Evolutionary conservation across 2,329 filamentous ascomycete genomes (phyloP).

Genomic region (Falciphora oryzae): DNA sequence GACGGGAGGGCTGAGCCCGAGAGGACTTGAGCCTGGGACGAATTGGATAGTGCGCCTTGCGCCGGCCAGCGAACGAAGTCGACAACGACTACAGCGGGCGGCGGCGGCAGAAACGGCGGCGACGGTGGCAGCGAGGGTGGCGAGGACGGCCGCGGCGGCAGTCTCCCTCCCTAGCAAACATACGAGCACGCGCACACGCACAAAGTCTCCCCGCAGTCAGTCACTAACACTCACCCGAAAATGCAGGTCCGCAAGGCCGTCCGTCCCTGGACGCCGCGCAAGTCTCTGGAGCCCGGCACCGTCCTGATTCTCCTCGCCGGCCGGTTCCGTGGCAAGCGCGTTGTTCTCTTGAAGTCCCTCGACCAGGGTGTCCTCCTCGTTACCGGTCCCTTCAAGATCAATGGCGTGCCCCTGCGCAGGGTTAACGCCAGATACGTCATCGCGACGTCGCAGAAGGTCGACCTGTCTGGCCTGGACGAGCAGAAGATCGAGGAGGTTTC

Average conservation of each 20-base stretch:
- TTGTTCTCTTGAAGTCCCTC: conserved; percentile 97
- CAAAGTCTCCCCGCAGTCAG: neutral
- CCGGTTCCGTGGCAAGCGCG: conserved; percentile 99
- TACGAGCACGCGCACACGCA: neutral
- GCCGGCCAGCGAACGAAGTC: too few relatives aligned
- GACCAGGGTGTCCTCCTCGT: conserved; percentile 97
- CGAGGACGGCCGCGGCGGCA: neutral
- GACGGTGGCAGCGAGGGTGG: neutral
- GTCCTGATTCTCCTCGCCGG: conserved; percentile 98
- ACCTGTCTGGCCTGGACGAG: conserved; percentile 78
- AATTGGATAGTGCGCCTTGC: neutral
- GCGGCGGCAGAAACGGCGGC: neutral
- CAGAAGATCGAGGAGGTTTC: conserved; percentile 80
- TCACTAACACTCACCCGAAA: conserved; percentile 24
- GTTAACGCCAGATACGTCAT: conserved; percentile 94
- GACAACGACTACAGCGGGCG: too few relatives aligned
- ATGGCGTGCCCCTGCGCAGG: conserved; percentile 94
- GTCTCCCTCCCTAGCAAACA: neutral
- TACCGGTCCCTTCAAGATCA: conserved; percentile 99
- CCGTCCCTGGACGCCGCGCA: conserved; percentile 79
- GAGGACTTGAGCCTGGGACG: neutral
- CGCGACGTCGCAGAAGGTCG: conserved; percentile 79
- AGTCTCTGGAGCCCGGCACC: conserved; percentile 87
- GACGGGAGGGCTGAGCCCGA: neutral
- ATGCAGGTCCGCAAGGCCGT: conserved; percentile 87